A percentile compares a stretch with the other conserved stretches of the same genome.
phyloP scores from a whole-genome alignment of 306 rosid genomes.

The Dalbergia cultrata region DNA sequence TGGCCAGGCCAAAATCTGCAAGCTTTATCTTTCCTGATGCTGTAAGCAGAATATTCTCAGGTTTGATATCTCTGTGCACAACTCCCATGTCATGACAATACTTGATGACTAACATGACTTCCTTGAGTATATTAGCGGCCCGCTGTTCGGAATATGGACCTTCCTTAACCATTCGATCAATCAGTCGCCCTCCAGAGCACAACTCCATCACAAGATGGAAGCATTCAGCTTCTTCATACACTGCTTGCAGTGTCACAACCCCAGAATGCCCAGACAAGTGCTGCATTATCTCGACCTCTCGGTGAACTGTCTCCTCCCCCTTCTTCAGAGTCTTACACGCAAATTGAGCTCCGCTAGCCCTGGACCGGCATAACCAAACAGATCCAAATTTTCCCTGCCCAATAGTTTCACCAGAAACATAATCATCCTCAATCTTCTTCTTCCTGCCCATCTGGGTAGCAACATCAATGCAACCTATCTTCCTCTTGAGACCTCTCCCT shows the following conservation, averaged over 20 bases:
- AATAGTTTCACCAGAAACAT: slow-evolving; percentile 70
- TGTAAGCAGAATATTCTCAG: slow-evolving; percentile 93
- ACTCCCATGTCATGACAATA: slow-evolving; percentile 99
- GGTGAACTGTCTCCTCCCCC: slow-evolving; percentile 96
- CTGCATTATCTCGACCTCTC: slow-evolving; percentile 99
- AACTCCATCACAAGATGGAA: slow-evolving; percentile 98
- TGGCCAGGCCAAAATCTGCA: slow-evolving; percentile 98
- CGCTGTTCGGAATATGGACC: slow-evolving; percentile 84
- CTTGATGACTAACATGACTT: slow-evolving; percentile 93
- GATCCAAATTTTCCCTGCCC: slow-evolving; percentile 98
- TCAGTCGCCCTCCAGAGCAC: slow-evolving; percentile 91
- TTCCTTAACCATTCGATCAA: slow-evolving; percentile 79
- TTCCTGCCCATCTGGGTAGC: slow-evolving; percentile 97
- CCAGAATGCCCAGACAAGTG: slow-evolving; percentile 97
- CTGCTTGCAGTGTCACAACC: slow-evolving; percentile 93
- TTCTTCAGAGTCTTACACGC: slow-evolving; percentile 93
- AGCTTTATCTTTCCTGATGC: slow-evolving; percentile 89
- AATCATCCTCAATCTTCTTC: slow-evolving; percentile 90
- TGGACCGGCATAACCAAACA: slow-evolving; percentile 78
- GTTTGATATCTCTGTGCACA: slow-evolving; percentile 96
- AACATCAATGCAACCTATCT: slow-evolving; percentile 96
- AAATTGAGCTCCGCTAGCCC: slow-evolving; percentile 74
- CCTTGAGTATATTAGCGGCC: slow-evolving; percentile 86
- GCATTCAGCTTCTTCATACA: slow-evolving; percentile 85
- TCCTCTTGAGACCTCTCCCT: slow-evolving; percentile 93